Percentiles rank a stretch among this genome's conserved stretches.
Evolutionary conservation across 2,329 filamentous ascomycete genomes (phyloP).

Genomic region (Ceratocystis cubensis): DNA sequence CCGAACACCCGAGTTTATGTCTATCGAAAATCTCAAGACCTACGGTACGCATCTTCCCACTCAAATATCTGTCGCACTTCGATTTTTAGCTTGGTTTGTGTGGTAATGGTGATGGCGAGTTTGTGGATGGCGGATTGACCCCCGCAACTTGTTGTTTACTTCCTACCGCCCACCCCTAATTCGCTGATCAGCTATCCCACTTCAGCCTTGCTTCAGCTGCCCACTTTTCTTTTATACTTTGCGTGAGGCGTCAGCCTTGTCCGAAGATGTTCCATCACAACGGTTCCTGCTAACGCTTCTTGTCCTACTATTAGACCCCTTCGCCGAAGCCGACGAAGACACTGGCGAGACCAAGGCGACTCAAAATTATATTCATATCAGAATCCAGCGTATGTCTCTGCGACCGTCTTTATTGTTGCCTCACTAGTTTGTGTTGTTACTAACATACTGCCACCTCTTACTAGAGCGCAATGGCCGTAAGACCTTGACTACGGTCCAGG

Average conservation of each 20-base stretch:
- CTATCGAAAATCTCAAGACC: slow-evolving; percentile 97
- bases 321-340: slow-evolving; percentile 99
- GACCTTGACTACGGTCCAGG: slow-evolving; percentile 98
- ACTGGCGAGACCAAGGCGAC: slow-evolving; percentile 89
- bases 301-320: slow-evolving; percentile 63
- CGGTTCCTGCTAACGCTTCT: slow-evolving; percentile 25
- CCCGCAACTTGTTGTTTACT: not conserved
- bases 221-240: not conserved
- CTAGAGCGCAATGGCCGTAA: slow-evolving; percentile 99
- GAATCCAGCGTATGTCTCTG: slow-evolving; percentile 78
- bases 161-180: slow-evolving; percentile 10
- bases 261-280: not conserved
- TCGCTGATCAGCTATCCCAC: not conserved
- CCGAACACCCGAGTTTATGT: slow-evolving; percentile 80
- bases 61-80: too few species aligned
- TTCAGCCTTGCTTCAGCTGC: not conserved
- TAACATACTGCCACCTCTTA: not conserved
- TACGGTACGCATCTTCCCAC: slow-evolving; percentile 52
- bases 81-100: not conserved
- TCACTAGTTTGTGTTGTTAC: not conserved
- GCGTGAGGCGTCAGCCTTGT: not conserved
- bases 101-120: not conserved
- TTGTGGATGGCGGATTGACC: not conserved
- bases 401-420: slow-evolving; percentile 14
- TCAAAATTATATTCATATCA: slow-evolving; percentile 98